Conservation (phyloP, 768 basidiomycete genomes). For the Calocybe cyanea region DNA sequence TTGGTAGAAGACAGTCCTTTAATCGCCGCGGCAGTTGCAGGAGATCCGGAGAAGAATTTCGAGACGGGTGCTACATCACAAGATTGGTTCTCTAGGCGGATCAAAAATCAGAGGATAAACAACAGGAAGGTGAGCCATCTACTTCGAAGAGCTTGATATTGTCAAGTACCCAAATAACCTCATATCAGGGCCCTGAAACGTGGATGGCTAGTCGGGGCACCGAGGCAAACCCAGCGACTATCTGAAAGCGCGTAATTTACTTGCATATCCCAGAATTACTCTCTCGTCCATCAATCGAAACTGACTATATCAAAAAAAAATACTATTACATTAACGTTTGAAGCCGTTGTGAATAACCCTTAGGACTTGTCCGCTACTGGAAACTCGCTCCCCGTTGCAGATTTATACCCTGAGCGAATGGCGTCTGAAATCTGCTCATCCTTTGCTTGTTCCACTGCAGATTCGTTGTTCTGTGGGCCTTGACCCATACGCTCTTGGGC, state of each 20-base stretch:
- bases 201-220: constrained; percentile 47
- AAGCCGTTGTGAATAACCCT: too few species aligned
- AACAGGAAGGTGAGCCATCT: constrained; percentile 40
- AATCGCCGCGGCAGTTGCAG: constrained; percentile 41
- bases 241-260: too few species aligned
- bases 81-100: constrained; percentile 43
- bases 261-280: too few species aligned
- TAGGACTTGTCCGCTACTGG: not conserved
- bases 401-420: not conserved
- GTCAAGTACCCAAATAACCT: not conserved
- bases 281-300: too few species aligned
- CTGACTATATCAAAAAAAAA: too few species aligned
- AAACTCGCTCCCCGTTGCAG: not conserved
- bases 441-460: not conserved
- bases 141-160: too few species aligned
- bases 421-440: not conserved
- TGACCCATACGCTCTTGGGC: constrained; percentile 33
- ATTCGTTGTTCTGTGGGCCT: constrained; percentile 39
- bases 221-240: constrained; percentile 18
- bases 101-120: constrained; percentile 41
- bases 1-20: constrained; percentile 46
- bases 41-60: constrained; percentile 33
- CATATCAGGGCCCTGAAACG: constrained; percentile 37
- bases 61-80: constrained; percentile 32
- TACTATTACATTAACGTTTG: too few species aligned